Conservation (phyloP, 257 asterid species). For the Voacanga thouarsii region DNA sequence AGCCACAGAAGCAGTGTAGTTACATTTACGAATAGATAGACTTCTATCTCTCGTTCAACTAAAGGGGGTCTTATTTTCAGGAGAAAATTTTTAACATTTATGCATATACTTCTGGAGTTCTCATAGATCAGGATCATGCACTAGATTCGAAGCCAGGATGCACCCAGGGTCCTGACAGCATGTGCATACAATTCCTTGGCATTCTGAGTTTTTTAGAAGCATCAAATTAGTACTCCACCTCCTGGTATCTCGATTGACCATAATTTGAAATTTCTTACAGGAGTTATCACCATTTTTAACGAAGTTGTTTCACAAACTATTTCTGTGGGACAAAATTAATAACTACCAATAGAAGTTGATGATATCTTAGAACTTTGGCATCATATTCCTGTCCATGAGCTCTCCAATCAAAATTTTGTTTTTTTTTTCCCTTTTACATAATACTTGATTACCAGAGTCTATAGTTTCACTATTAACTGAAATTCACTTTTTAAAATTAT, state of each 20-base stretch:
- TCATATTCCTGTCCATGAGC: not conserved
- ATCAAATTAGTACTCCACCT: not conserved
- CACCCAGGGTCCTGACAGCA: not conserved
- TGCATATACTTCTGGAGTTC: no score
- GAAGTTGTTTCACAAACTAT: not conserved
- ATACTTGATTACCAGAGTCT: not conserved
- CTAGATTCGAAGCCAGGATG: not conserved
- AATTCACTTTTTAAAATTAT: slow-evolving; percentile 25
- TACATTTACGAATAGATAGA: not conserved
- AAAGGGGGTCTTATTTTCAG: not conserved
- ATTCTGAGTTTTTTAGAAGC: not conserved
- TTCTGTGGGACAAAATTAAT: not conserved
- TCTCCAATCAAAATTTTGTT: not conserved
- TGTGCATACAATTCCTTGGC: not conserved
- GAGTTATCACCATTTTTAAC: not conserved
- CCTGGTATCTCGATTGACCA: not conserved
- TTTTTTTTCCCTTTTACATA: not conserved
- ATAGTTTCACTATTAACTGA: slow-evolving; percentile 22
- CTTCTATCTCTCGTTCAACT: no score
- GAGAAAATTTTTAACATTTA: not conserved
- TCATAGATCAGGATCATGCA: not conserved
- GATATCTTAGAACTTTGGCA: not conserved
- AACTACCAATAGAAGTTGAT: not conserved
- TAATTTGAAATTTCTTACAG: not conserved
- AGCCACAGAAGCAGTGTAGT: not conserved